These are phyloP conservation scores for Torulaspora delbrueckii DNA, from an alignment of 805 yeast genomes.

Conservation along the genomic window DNA sequence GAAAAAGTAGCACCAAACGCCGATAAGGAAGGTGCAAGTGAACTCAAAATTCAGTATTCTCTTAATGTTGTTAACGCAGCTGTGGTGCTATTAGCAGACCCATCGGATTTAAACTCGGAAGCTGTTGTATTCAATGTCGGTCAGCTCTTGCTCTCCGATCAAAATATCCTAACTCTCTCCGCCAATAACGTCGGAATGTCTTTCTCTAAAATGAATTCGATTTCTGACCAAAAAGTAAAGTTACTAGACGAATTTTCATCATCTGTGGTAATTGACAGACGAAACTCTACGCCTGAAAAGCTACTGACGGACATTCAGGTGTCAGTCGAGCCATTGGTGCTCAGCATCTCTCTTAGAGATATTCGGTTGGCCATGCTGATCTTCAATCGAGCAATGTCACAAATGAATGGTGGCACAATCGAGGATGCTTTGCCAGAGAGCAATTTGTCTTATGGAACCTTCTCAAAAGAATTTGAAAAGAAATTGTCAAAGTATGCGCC, in stretches of 20 bases:
- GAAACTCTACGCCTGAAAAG: constrained; percentile 57
- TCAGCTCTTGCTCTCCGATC: constrained; percentile 66
- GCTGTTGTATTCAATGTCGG: constrained; percentile 88
- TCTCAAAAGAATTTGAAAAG: constrained; percentile 60
- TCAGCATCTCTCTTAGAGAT: constrained; percentile 83
- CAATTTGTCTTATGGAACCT: constrained; percentile 34
- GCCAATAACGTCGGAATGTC: constrained; percentile 84
- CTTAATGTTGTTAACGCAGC: constrained; percentile 74
- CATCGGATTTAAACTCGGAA: constrained; percentile 62
- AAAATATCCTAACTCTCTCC: constrained; percentile 59
- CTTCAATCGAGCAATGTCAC: constrained; percentile 62
- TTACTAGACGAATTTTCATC: constrained; percentile 86
- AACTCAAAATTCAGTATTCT: constrained; percentile 43
- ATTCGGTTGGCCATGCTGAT: constrained; percentile 73
- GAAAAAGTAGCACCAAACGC: neutral
- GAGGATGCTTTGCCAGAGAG: constrained; percentile 13
- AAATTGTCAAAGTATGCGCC: constrained; percentile 65
- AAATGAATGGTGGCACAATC: constrained; percentile 33
- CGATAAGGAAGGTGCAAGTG: constrained; percentile 2
- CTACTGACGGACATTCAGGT: constrained; percentile 60
- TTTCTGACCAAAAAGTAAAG: constrained; percentile 58
- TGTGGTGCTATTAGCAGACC: constrained; percentile 73
- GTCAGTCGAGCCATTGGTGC: constrained; percentile 71
- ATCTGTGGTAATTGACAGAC: constrained; percentile 64
- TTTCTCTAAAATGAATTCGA: constrained; percentile 65